phyloP scores from a whole-genome alignment of 31 red algal genomes.

The Porphyra umbilicalis region DNA sequence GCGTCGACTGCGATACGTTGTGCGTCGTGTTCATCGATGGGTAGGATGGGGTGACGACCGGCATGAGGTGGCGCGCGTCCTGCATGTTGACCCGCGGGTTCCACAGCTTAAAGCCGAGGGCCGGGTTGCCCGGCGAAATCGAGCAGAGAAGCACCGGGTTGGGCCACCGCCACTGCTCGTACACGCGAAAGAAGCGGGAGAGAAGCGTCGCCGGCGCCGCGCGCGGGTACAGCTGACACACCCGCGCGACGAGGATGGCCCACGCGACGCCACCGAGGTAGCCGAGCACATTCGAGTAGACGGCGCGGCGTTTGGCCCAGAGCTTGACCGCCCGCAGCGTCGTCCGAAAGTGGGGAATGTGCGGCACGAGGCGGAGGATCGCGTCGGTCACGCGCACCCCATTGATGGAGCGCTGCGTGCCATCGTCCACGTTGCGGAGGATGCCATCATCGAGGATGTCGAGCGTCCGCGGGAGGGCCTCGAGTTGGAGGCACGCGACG shows the following conservation, averaged over 20 bases:
- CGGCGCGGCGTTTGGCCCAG: conserved; percentile 91
- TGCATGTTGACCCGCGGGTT: conserved; percentile 27
- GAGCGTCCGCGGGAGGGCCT: conserved; percentile 62
- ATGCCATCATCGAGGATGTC: conserved; percentile 90
- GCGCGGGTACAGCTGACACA: conserved; percentile 95
- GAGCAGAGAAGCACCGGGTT: conserved; percentile 72
- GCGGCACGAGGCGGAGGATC: conserved; percentile 84
- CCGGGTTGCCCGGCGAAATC: conserved; percentile 64
- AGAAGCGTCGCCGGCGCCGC: conserved; percentile 65
- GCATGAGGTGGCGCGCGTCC: conserved; percentile 89
- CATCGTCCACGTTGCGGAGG: conserved; percentile 94
- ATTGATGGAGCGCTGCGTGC: conserved; percentile 94
- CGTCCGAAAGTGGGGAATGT: conserved; percentile 82
- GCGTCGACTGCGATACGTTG: conserved; percentile 82
- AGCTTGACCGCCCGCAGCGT: conserved; percentile 88
- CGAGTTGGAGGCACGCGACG: conserved; percentile 75
- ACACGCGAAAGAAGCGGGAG: conserved; percentile 80
- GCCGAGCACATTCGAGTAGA: conserved; percentile 93
- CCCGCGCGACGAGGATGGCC: conserved; percentile 91
- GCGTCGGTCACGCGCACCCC: conserved; percentile 97
- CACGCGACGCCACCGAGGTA: conserved; percentile 95
- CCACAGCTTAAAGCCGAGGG: conserved; percentile 82
- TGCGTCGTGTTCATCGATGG: conserved; percentile 99
- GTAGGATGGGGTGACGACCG: conserved; percentile 91
- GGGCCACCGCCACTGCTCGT: conserved; percentile 94